Percentiles rank a stretch among this genome's conserved stretches.
Conservation (phyloP, 495 filamentous ascomycete species). For the Hypoxylon perforatum region DNA sequence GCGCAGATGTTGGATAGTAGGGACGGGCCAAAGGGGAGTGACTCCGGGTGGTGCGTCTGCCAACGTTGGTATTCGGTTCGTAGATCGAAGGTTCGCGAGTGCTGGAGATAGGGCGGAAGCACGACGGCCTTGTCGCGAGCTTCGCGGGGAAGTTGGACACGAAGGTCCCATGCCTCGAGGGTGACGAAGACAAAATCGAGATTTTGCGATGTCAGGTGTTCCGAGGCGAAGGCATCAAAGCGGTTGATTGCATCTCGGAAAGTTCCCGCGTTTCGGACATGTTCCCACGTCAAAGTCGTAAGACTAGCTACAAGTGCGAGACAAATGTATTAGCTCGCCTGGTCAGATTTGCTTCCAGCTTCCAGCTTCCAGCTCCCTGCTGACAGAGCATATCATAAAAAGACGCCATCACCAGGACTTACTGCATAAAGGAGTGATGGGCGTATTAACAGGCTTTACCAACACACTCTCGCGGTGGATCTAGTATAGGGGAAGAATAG, state of each 20-base stretch:
- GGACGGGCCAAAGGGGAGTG: constrained; percentile 93
- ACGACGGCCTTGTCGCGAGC: constrained; percentile 98
- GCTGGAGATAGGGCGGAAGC: constrained; percentile 94
- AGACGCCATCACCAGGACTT: constrained; percentile 60
- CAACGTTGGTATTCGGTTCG: constrained; percentile 97
- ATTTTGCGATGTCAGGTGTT: constrained; percentile 84
- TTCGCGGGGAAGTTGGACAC: constrained; percentile 95
- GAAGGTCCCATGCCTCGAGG: constrained; percentile 97
- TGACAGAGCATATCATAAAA: constrained; percentile 21
- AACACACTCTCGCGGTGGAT: constrained; percentile 94
- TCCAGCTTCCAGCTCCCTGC: too few relatives aligned
- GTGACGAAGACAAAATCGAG: constrained; percentile 98
- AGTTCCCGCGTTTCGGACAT: constrained; percentile 93
- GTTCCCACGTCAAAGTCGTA: constrained; percentile 98
- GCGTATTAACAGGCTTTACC: constrained; percentile 97
- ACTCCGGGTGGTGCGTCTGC: constrained; percentile 98
- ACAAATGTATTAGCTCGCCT: constrained; percentile 19
- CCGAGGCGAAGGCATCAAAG: constrained; percentile 90
- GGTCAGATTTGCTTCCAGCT: constrained; percentile 1
- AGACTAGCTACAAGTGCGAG: constrained; percentile 76
- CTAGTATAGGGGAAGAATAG: constrained; percentile 58
- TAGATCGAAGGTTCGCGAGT: constrained; percentile 95
- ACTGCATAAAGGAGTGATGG: constrained; percentile 98
- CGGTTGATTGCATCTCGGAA: constrained; percentile 97
- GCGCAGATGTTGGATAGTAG: constrained; percentile 95